Evolutionary conservation across 2,329 filamentous ascomycete genomes (phyloP), one percentile per base, ranked within the genome.

Genomic region (Leptographium flavum): DNA sequence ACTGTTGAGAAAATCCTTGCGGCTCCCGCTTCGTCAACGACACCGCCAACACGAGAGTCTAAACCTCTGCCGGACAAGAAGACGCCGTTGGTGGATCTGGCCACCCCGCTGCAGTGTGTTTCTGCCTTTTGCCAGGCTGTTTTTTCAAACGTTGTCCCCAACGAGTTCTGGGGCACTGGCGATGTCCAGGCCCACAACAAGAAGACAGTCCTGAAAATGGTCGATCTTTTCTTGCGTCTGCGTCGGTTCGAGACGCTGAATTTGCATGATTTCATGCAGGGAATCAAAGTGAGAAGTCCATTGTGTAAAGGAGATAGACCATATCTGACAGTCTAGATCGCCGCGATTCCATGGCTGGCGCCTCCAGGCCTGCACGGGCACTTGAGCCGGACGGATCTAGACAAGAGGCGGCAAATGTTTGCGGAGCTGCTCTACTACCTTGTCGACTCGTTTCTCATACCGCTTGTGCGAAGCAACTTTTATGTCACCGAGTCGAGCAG

Each of bases 401-500:
- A 66, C 7, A 96, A 95, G 60, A 79, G 88, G 11, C 68, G 66
- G 23, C 84, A 95, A 56, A 70, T 96, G 0, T 75, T 95, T 41
- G 64, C 79, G 44, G 92, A 98, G 59, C 79, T 96, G 47, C 56
- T 96, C 7, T 96, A 95, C 63, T 98, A 88, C 58, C 53, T 94
- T 4, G 92, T 98, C 55, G 92, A 98, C 61, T 95, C 88, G 0
- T 70, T 95, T 21, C 58, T 98, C 46, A 83, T 96, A 54, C 90
- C 92, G 10, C 70, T 98, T 8, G 74, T 96, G 40, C 78, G 85
- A 30, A 79, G 76, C 50, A 88, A 92, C 56, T 98, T 98, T 56
- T 90, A 96, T 57, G 84, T 95, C 32, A 98, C 92, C 0, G 92
- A 98, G 60, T 92, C 87, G 0, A 87, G 78, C 50, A 69, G 70